Evolutionary conservation across 371 early-diverging fungal genomes (phyloP).

Genomic region (Lichtheimia ornata): DNA sequence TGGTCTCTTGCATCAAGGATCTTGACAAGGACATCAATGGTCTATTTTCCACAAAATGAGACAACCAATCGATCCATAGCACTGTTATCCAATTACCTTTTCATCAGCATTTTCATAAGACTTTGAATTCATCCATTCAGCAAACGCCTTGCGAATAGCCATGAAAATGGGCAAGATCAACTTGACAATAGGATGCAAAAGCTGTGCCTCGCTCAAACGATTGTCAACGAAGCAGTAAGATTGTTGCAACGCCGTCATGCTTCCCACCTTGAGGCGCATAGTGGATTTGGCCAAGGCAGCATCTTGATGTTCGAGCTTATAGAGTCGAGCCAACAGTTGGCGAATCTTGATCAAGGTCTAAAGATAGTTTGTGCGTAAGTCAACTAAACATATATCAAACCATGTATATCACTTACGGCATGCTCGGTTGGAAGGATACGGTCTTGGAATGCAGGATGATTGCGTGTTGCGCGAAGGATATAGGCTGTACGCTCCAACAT

Average conservation of each 20-base stretch:
- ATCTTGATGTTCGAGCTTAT: constrained; percentile 35
- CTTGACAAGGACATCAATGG: background rate
- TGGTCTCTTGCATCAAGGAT: constrained; percentile 63
- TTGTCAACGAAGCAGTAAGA: constrained; percentile 50
- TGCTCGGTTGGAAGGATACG: background rate
- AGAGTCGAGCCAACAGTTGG: constrained; percentile 33
- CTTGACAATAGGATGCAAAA: constrained; percentile 52
- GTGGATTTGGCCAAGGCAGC: constrained; percentile 28
- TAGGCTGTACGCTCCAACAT: constrained; percentile 33
- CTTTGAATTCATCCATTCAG: constrained; percentile 36
- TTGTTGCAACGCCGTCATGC: constrained; percentile 54
- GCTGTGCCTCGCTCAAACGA: constrained; percentile 46
- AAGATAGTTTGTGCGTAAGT: background rate
- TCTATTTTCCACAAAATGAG: no score
- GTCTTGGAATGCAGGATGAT: constrained; percentile 29
- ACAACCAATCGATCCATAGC: no score
- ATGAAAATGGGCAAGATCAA: constrained; percentile 48
- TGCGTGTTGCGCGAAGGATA: constrained; percentile 24
- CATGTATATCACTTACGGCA: constrained; percentile 4
- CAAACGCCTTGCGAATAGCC: constrained; percentile 28
- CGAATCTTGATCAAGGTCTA: constrained; percentile 7
- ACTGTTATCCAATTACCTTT: constrained; percentile 4
- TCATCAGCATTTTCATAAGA: constrained; percentile 20
- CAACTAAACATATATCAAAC: background rate
- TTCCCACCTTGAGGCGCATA: constrained; percentile 39